Conservation (phyloP, 1,284 basidiomycete species). For the Porodaedalea pini region DNA sequence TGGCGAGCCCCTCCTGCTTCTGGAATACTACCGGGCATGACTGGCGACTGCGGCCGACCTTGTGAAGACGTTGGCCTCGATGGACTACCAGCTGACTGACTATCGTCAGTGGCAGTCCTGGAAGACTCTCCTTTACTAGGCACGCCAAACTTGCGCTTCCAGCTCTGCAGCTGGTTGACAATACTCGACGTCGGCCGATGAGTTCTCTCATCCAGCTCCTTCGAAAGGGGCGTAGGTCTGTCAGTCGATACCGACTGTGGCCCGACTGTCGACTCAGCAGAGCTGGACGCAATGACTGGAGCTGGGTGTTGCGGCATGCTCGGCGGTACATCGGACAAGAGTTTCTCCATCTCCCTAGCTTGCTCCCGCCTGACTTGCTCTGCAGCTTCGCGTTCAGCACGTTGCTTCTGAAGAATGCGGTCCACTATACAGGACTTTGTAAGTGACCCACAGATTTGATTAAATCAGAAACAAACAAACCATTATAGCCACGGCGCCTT, state of each 20-base stretch:
- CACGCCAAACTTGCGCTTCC: slow-evolving; percentile 28
- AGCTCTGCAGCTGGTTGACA: slow-evolving; percentile 28
- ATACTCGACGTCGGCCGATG: slow-evolving; percentile 16
- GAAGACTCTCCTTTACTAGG: slow-evolving; percentile 5
- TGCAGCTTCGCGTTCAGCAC: slow-evolving; percentile 64
- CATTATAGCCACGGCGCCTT: slow-evolving; percentile 83
- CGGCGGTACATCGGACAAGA: slow-evolving; percentile 17
- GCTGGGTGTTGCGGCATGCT: slow-evolving; percentile 9
- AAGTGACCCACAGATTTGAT: background rate
- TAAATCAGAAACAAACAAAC: slow-evolving; percentile 35
- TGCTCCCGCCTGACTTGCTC: slow-evolving; percentile 41
- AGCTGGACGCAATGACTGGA: slow-evolving; percentile 4
- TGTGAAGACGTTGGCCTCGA: slow-evolving; percentile 1
- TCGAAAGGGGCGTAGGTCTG: background rate
- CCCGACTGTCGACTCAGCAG: background rate
- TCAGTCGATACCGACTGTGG: background rate
- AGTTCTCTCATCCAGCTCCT: background rate
- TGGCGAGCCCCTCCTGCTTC: slow-evolving; percentile 18
- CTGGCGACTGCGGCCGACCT: slow-evolving; percentile 6
- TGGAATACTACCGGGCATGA: slow-evolving; percentile 17
- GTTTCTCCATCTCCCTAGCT: slow-evolving; percentile 25
- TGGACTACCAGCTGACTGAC: background rate
- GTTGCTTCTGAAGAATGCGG: slow-evolving; percentile 84
- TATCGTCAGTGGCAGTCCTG: background rate
- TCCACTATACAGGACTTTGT: slow-evolving; percentile 56